These are phyloP conservation scores for Metschnikowia corniflorae DNA, from an alignment of 805 yeast genomes.

Conservation along the genomic window DNA sequence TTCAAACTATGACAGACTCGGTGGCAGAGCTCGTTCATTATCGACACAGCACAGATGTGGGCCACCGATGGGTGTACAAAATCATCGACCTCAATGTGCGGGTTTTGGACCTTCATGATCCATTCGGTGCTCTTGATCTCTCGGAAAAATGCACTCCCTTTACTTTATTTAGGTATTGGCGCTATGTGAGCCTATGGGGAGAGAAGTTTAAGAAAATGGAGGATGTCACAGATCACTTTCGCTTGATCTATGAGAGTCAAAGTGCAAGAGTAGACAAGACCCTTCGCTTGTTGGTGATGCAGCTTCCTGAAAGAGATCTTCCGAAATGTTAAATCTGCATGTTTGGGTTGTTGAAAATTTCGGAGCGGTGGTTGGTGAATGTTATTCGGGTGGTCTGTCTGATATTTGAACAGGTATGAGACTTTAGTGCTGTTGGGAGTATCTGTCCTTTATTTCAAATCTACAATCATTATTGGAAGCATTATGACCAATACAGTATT, in stretches of 20 bases:
- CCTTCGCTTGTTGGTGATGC: neutral
- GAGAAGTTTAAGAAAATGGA: neutral
- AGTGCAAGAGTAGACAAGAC: neutral
- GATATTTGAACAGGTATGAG: no score
- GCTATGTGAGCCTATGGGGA: neutral
- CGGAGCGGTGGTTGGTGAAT: no score
- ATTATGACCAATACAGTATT: no score
- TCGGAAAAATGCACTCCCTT: neutral
- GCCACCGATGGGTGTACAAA: constrained; percentile 1
- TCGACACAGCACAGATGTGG: neutral
- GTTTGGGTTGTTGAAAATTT: no score
- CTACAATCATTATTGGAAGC: no score
- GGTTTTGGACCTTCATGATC: constrained; percentile 1
- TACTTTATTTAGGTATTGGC: constrained; percentile 1
- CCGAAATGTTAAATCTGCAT: no score
- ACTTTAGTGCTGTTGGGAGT: no score
- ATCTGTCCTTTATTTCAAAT: no score
- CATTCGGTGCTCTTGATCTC: neutral
- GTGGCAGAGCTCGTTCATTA: neutral
- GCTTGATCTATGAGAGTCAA: neutral
- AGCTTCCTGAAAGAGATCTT: constrained; percentile 2
- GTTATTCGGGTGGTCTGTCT: no score
- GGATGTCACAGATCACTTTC: neutral
- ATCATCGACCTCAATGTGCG: constrained; percentile 3
- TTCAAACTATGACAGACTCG: constrained; percentile 1